phyloP scores from a whole-genome alignment of 1,139 yeast species.

The Candida sojae region DNA sequence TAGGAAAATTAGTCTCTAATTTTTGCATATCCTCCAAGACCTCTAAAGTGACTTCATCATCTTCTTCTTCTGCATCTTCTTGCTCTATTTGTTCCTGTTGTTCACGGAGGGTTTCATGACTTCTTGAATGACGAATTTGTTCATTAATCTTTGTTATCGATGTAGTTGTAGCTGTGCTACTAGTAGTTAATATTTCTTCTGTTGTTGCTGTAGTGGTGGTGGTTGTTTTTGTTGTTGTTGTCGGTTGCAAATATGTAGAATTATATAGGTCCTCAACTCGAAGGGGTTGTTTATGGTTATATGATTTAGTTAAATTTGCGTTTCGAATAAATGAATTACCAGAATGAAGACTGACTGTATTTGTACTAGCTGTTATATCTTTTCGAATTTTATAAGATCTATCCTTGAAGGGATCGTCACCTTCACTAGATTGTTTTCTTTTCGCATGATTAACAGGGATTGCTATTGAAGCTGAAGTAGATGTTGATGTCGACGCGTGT shows the following conservation, averaged over 20 bases:
- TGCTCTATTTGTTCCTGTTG: neutral
- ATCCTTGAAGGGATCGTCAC: constrained; percentile 32
- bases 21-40: constrained; percentile 67
- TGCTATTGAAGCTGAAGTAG: neutral
- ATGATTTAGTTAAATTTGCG: constrained; percentile 9
- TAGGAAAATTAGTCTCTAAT: constrained; percentile 65
- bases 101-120: too few relatives aligned
- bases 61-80: constrained; percentile 24
- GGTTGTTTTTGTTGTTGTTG: neutral
- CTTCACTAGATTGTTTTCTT: constrained; percentile 19
- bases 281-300: constrained; percentile 1
- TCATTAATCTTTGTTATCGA: neutral
- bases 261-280: neutral
- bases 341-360: neutral
- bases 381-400: constrained; percentile 9
- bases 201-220: constrained; percentile 1
- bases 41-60: constrained; percentile 49
- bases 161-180: constrained; percentile 1
- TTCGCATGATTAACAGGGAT: constrained; percentile 4
- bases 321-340: constrained; percentile 9
- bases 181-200: neutral
- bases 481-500: constrained; percentile 6
- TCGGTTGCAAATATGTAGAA: constrained; percentile 1
- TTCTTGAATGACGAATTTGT: neutral
- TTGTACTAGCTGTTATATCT: neutral